A percentile compares a stretch with the other conserved stretches of the same genome.
Evolutionary conservation across 768 basidiomycete species (phyloP).

Genomic region (Lactarius indigo): DNA sequence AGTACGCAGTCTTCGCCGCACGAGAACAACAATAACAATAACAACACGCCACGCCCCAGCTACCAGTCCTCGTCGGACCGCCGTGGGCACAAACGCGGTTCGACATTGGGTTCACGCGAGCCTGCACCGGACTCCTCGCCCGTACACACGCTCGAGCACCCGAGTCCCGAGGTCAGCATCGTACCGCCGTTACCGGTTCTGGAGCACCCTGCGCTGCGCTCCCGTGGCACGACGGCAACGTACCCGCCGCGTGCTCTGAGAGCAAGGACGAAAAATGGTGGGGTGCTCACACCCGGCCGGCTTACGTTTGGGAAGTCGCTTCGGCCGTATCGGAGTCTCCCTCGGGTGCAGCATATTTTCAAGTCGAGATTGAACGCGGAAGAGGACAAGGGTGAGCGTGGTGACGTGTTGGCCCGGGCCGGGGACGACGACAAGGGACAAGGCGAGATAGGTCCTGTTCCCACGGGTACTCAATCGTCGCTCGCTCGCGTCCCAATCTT

Average conservation of each 20-base stretch:
- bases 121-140: constrained; percentile 35
- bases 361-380: constrained; percentile 15
- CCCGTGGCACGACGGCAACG: constrained; percentile 19
- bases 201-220: constrained; percentile 34
- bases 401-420: background rate
- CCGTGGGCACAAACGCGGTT: constrained; percentile 25
- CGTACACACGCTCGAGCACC: constrained; percentile 38
- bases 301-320: constrained; percentile 30
- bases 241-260: constrained; percentile 26
- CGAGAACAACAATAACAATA: constrained; percentile 24
- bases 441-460: background rate
- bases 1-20: constrained; percentile 34
- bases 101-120: constrained; percentile 32
- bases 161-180: constrained; percentile 33
- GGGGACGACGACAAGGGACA: constrained; percentile 3
- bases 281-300: constrained; percentile 7
- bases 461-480: constrained; percentile 7
- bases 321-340: constrained; percentile 32
- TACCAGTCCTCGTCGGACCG: constrained; percentile 29
- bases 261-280: constrained; percentile 19
- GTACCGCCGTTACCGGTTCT: constrained; percentile 56
- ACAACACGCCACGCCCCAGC: constrained; percentile 14
- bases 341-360: constrained; percentile 31
- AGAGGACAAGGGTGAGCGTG: background rate
- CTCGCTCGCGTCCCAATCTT: background rate